These are phyloP conservation scores for Drechslerella dactyloides DNA, from an alignment of 2,329 filamentous ascomycete species.

Conservation along the genomic window DNA sequence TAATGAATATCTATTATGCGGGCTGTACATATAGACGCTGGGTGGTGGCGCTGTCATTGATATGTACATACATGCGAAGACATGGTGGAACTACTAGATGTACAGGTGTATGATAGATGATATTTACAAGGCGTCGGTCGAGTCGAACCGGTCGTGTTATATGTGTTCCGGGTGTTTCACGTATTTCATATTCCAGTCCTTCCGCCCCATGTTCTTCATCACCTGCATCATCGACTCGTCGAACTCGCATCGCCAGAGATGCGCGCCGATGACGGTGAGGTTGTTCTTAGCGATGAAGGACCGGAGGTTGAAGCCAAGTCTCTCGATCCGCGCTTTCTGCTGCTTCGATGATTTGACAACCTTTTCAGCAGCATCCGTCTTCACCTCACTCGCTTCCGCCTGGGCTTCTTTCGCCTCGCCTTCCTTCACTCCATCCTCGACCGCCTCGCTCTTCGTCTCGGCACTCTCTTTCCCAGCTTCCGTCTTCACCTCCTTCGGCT, in stretches of 20 bases:
- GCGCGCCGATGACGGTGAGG: conserved; percentile 77
- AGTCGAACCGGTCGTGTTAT: conserved; percentile 11
- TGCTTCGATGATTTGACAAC: background rate
- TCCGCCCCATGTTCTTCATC: conserved; percentile 78
- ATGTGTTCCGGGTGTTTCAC: conserved; percentile 72
- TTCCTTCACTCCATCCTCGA: conserved; percentile 6
- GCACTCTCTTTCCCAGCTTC: too few relatives aligned
- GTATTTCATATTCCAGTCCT: conserved; percentile 82
- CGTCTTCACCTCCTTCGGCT: background rate
- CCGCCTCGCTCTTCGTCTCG: too few relatives aligned
- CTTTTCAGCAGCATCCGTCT: background rate
- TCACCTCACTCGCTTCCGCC: background rate
- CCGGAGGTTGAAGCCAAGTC: conserved; percentile 74
- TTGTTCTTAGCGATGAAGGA: conserved; percentile 73
- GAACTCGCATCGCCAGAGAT: conserved; percentile 87
- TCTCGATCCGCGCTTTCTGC: conserved; percentile 56
- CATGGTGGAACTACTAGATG: conserved; percentile 33
- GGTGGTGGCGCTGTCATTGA: conserved; percentile 22
- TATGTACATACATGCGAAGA: conserved; percentile 33
- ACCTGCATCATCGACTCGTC: conserved; percentile 86
- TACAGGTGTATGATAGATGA: conserved; percentile 40
- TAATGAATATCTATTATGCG: background rate
- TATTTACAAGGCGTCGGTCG: background rate
- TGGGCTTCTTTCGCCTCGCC: background rate
- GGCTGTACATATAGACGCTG: conserved; percentile 11